Conservation (phyloP, 192 early-diverging fungal species). For the Oehlia diaphana region DNA sequence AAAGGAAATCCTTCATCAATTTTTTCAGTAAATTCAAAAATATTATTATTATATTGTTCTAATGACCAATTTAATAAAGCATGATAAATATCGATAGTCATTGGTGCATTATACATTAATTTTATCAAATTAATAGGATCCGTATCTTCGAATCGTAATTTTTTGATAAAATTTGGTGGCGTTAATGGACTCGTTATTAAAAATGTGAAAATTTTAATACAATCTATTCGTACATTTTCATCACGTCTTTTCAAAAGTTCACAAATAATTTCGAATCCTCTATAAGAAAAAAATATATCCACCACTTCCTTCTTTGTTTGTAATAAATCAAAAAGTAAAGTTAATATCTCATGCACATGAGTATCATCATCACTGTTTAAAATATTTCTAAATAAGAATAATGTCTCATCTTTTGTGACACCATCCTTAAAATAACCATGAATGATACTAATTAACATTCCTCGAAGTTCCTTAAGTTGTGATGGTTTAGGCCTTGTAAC, state of each 20-base stretch:
- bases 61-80: constrained; percentile 21
- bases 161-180: constrained; percentile 20
- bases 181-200: constrained; percentile 9
- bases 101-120: constrained; percentile 14
- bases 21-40: neutral
- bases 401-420: constrained; percentile 20
- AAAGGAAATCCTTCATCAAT: neutral
- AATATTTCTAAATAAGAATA: constrained; percentile 25
- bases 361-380: constrained; percentile 19
- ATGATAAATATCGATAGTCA: constrained; percentile 16
- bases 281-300: constrained; percentile 20
- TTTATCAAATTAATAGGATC: constrained; percentile 15
- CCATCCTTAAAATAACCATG: constrained; percentile 18
- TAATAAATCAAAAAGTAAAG: constrained; percentile 8
- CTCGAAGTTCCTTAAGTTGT: constrained; percentile 28
- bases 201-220: constrained; percentile 23
- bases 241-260: constrained; percentile 24
- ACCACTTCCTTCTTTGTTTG: constrained; percentile 22
- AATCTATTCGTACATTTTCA: constrained; percentile 26
- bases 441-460: constrained; percentile 22
- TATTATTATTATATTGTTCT: neutral
- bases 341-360: constrained; percentile 17
- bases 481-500: constrained; percentile 23
- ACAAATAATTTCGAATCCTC: constrained; percentile 27
- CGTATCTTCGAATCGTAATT: constrained; percentile 24